A percentile compares a stretch with the other conserved stretches of the same genome.
phyloP scores from a whole-genome alignment of 2,329 filamentous ascomycete genomes.

The Chaetomium sp. region DNA sequence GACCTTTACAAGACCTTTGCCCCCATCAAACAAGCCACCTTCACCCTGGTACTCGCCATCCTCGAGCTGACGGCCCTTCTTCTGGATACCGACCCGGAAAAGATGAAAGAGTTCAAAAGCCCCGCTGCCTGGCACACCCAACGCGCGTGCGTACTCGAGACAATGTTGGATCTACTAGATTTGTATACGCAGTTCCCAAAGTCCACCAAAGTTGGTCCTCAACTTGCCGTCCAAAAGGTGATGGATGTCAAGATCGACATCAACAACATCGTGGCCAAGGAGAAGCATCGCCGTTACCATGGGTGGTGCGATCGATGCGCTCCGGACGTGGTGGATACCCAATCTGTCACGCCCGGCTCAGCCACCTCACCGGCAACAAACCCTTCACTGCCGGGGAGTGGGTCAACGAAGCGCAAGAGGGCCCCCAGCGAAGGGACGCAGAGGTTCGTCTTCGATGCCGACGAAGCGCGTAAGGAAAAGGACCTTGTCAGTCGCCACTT shows the following conservation, averaged over 20 bases:
- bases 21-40: conserved; percentile 83
- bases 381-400: conserved; percentile 43
- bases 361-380: conserved; percentile 47
- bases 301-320: conserved; percentile 57
- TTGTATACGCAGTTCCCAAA: conserved; percentile 84
- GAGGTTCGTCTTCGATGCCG: conserved; percentile 84
- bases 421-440: conserved; percentile 70
- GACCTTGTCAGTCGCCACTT: conserved; percentile 68
- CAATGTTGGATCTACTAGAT: conserved; percentile 85
- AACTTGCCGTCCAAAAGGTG: conserved; percentile 74
- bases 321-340: conserved; percentile 38
- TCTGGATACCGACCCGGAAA: conserved; percentile 56
- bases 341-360: conserved; percentile 41
- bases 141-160: conserved; percentile 65
- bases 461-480: conserved; percentile 72
- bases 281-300: conserved; percentile 64
- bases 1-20: conserved; percentile 94
- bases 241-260: conserved; percentile 84
- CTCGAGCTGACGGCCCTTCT: conserved; percentile 79
- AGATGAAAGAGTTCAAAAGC: conserved; percentile 53
- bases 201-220: conserved; percentile 71
- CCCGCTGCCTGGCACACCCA: conserved; percentile 50
- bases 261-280: conserved; percentile 75
- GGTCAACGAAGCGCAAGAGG: conserved; percentile 46
- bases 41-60: conserved; percentile 81